A percentile compares a stretch with the other conserved stretches of the same genome.
phyloP scores from a whole-genome alignment of 768 basidiomycete species.

The Mycena epipterygia region DNA sequence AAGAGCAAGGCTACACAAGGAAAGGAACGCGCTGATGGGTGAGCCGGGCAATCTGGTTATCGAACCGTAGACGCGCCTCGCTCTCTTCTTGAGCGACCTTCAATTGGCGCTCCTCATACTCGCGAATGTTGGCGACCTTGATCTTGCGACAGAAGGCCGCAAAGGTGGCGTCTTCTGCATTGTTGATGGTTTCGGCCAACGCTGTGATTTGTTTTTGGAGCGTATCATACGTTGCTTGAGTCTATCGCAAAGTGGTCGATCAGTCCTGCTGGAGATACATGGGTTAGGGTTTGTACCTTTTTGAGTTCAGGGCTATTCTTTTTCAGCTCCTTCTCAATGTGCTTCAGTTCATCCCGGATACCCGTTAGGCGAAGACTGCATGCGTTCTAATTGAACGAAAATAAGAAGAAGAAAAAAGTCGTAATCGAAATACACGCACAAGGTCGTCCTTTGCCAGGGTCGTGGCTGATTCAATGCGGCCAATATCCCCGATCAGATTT shows the following conservation, averaged over 20 bases:
- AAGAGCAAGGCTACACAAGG: background rate
- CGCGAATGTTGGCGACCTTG: conserved; percentile 84
- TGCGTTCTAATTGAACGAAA: conserved; percentile 65
- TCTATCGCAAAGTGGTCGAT: conserved; percentile 55
- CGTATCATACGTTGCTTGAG: conserved; percentile 62
- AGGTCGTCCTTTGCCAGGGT: conserved; percentile 86
- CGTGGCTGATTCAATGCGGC: conserved; percentile 82
- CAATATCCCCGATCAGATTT: conserved; percentile 79
- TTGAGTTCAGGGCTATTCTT: conserved; percentile 77
- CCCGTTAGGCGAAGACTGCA: conserved; percentile 83
- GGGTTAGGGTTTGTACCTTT: conserved; percentile 61
- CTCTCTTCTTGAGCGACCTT: conserved; percentile 91
- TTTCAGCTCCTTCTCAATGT: conserved; percentile 79
- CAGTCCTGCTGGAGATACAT: background rate
- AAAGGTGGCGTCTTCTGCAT: conserved; percentile 87
- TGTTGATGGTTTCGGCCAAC: conserved; percentile 72
- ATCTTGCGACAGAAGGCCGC: conserved; percentile 84
- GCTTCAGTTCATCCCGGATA: conserved; percentile 87
- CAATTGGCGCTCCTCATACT: conserved; percentile 94
- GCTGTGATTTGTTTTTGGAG: conserved; percentile 69
- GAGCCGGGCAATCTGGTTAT: conserved; percentile 88
- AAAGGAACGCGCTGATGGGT: conserved; percentile 78
- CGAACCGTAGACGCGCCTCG: conserved; percentile 84
- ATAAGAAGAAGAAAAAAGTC: conserved; percentile 5
- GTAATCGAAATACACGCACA: conserved; percentile 56